phyloP scores from a whole-genome alignment of 1,284 basidiomycete genomes.

The Fomitopsis schrenkii region DNA sequence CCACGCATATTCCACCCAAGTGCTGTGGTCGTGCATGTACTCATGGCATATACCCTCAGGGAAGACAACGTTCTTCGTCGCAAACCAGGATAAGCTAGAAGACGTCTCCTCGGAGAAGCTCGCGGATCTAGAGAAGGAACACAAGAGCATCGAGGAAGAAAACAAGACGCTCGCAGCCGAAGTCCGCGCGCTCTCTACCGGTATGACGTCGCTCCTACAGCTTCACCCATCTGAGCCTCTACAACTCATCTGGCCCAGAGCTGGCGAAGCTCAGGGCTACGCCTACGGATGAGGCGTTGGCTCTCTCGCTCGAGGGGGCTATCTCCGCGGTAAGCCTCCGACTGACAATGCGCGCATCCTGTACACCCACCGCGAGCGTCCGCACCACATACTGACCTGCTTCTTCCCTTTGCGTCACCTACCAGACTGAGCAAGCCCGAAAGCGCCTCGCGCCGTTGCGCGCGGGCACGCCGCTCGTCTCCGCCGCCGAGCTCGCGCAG shows the following conservation, averaged over 20 bases:
- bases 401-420: too few species aligned
- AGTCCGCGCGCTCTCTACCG: slow-evolving; percentile 45
- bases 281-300: slow-evolving; percentile 69
- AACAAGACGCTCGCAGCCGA: slow-evolving; percentile 51
- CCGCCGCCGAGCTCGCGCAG: slow-evolving; percentile 56
- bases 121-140: slow-evolving; percentile 50
- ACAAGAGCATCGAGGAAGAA: slow-evolving; percentile 52
- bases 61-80: slow-evolving; percentile 82
- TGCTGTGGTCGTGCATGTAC: background rate
- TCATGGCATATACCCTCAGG: slow-evolving; percentile 36
- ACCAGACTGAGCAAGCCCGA: slow-evolving; percentile 45
- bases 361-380: too few species aligned
- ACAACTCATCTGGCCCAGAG: slow-evolving; percentile 37
- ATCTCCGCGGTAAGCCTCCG: slow-evolving; percentile 36
- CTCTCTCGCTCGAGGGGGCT: slow-evolving; percentile 40
- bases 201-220: slow-evolving; percentile 28
- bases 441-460: slow-evolving; percentile 61
- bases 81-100: slow-evolving; percentile 64
- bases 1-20: background rate
- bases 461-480: slow-evolving; percentile 60
- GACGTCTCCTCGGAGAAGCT: slow-evolving; percentile 56
- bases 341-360: background rate
- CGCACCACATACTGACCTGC: too few species aligned
- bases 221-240: background rate
- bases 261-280: slow-evolving; percentile 55